These are phyloP conservation scores for Austroboletus festivus DNA, from an alignment of 768 basidiomycete species.

Conservation along the genomic window DNA sequence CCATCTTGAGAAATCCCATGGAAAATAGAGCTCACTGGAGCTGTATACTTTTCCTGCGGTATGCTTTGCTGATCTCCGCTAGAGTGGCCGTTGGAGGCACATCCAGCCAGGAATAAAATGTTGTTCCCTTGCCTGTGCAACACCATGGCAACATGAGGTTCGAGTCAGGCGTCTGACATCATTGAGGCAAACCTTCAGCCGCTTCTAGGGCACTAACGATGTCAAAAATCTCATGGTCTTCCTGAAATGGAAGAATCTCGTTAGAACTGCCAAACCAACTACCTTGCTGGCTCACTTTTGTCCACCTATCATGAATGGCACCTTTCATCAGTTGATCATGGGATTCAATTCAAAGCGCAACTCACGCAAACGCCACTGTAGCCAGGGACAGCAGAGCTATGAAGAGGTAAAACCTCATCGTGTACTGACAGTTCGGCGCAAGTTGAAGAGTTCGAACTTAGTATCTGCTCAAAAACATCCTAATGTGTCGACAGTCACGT, in stretches of 20 bases:
- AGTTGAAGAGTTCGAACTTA: no score
- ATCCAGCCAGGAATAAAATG: constrained; percentile 93
- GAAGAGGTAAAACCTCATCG: constrained; percentile 51
- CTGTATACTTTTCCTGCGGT: constrained; percentile 84
- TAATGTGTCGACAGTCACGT: no score
- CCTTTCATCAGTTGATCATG: background rate
- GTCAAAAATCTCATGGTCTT: constrained; percentile 97
- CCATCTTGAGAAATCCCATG: background rate
- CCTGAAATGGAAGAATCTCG: constrained; percentile 39
- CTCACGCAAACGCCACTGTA: constrained; percentile 58
- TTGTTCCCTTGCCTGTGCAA: constrained; percentile 72
- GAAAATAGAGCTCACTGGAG: constrained; percentile 67
- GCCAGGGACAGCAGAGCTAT: constrained; percentile 49
- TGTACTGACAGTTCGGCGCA: background rate
- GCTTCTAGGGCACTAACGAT: constrained; percentile 77
- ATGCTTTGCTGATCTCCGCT: constrained; percentile 82
- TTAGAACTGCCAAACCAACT: constrained; percentile 2
- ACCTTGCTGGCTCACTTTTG: constrained; percentile 38
- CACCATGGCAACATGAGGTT: constrained; percentile 1
- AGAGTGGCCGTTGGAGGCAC: constrained; percentile 71
- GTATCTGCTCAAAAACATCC: no score
- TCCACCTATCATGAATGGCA: constrained; percentile 50
- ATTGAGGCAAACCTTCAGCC: constrained; percentile 60
- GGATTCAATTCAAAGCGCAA: constrained; percentile 18
- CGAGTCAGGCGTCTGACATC: background rate